Conservation (phyloP, 805 yeast genomes). For the Millerago galiae region DNA sequence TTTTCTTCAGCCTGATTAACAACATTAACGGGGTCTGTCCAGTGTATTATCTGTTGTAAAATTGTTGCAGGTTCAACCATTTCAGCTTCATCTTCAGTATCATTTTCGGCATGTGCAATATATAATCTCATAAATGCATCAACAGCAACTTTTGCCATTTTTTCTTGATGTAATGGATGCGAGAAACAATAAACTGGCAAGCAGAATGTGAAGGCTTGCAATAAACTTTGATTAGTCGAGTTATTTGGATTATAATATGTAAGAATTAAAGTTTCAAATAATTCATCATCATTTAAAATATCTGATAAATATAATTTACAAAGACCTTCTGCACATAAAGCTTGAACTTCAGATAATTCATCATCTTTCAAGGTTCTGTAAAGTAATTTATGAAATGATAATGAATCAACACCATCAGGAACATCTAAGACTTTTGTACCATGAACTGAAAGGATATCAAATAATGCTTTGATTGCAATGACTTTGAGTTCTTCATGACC, state of each 20-base stretch:
- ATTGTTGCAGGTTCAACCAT: constrained; percentile 41
- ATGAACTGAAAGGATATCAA: constrained; percentile 73
- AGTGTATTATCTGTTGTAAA: constrained; percentile 65
- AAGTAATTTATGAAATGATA: constrained; percentile 62
- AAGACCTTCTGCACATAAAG: constrained; percentile 78
- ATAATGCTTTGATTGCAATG: constrained; percentile 60
- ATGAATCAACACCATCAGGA: constrained; percentile 55
- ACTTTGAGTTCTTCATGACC: constrained; percentile 58
- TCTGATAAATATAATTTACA: constrained; percentile 79
- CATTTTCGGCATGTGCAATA: constrained; percentile 33
- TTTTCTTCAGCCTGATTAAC: constrained; percentile 43
- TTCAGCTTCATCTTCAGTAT: constrained; percentile 24
- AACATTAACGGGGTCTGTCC: constrained; percentile 77
- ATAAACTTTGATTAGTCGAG: constrained; percentile 53
- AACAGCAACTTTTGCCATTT: constrained; percentile 55
- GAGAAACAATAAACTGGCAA: constrained; percentile 84
- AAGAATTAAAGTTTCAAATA: constrained; percentile 63
- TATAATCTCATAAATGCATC: constrained; percentile 60
- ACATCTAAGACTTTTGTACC: constrained; percentile 63
- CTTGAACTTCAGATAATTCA: constrained; percentile 60
- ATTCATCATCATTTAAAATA: constrained; percentile 60
- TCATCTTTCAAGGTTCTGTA: constrained; percentile 56
- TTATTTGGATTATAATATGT: constrained; percentile 72
- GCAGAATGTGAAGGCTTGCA: constrained; percentile 80
- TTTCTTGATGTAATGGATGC: constrained; percentile 61